These are phyloP conservation scores for Boletus bicolor DNA, from an alignment of 768 basidiomycete genomes.

Conservation along the genomic window DNA sequence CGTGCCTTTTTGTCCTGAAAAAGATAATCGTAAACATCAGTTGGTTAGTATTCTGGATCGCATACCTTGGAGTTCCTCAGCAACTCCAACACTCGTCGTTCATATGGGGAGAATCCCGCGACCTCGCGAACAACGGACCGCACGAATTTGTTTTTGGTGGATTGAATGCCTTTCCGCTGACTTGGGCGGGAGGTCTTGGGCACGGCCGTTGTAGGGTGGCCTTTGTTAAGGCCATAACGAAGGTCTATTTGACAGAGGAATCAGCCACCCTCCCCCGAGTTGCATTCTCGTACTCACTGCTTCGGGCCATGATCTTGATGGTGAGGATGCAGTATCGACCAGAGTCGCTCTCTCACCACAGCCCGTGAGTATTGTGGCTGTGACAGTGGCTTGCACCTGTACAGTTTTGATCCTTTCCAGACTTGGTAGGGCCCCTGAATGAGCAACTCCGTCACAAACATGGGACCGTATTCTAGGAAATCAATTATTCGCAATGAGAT, in stretches of 20 bases:
- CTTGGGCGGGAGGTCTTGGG: slow-evolving; percentile 72
- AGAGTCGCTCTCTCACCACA: slow-evolving; percentile 15
- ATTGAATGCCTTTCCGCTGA: slow-evolving; percentile 89
- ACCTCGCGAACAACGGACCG: slow-evolving; percentile 94
- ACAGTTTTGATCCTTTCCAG: slow-evolving; percentile 43
- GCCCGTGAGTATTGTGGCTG: slow-evolving; percentile 41
- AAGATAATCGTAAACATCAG: not conserved
- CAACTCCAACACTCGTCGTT: slow-evolving; percentile 97
- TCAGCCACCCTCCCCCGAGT: not conserved
- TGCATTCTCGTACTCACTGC: slow-evolving; percentile 50
- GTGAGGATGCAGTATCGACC: slow-evolving; percentile 38
- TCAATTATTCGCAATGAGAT: slow-evolving; percentile 12
- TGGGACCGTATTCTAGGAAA: slow-evolving; percentile 1
- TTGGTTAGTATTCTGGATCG: not conserved
- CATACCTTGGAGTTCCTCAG: slow-evolving; percentile 94
- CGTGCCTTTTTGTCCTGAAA: slow-evolving; percentile 95
- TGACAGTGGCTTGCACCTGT: slow-evolving; percentile 53
- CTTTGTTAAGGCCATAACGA: slow-evolving; percentile 82
- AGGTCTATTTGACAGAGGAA: slow-evolving; percentile 52
- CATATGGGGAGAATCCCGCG: slow-evolving; percentile 95
- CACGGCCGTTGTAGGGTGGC: slow-evolving; percentile 85
- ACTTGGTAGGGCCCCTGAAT: slow-evolving; percentile 12
- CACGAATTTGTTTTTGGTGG: slow-evolving; percentile 90
- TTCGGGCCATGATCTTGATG: slow-evolving; percentile 67
- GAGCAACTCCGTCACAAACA: not conserved